Conservation (phyloP, 257 asterid species). For the Gardenia jasminoides region DNA sequence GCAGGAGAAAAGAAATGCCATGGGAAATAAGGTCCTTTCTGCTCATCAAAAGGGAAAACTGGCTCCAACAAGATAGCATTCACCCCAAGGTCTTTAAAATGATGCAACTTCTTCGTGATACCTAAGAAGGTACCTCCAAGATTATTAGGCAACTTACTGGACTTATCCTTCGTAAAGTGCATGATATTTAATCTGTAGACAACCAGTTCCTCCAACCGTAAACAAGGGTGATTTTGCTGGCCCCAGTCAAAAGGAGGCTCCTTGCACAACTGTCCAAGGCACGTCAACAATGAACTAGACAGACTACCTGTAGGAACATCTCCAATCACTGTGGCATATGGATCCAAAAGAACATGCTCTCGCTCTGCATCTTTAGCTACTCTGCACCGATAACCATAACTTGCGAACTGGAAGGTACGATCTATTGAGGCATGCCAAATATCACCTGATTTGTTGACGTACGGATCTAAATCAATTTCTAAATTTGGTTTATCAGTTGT, state of each 20-base stretch:
- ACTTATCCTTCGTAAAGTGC: slow-evolving; percentile 58
- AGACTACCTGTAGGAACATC: slow-evolving; percentile 20
- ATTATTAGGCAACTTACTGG: slow-evolving; percentile 61
- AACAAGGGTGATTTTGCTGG: slow-evolving; percentile 49
- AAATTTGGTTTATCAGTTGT: slow-evolving; percentile 54
- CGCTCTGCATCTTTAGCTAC: slow-evolving; percentile 33
- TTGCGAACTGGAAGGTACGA: slow-evolving; percentile 46
- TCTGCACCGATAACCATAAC: slow-evolving; percentile 80
- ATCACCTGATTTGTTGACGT: slow-evolving; percentile 73
- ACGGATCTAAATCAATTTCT: slow-evolving; percentile 93
- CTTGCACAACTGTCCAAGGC: slow-evolving; percentile 47
- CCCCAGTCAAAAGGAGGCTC: slow-evolving; percentile 83
- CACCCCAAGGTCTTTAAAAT: slow-evolving; percentile 79
- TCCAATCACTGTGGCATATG: slow-evolving; percentile 69
- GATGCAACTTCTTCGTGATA: slow-evolving; percentile 59
- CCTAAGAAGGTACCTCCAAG: slow-evolving; percentile 68
- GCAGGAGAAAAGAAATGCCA: slow-evolving; percentile 73
- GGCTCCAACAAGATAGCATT: slow-evolving; percentile 89
- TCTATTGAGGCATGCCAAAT: slow-evolving; percentile 81
- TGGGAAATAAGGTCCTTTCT: slow-evolving; percentile 78
- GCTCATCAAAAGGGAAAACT: slow-evolving; percentile 62
- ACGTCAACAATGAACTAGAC: slow-evolving; percentile 35
- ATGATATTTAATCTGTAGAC: slow-evolving; percentile 65
- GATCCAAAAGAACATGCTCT: slow-evolving; percentile 62
- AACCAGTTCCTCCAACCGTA: slow-evolving; percentile 68